Base-by-base conservation (phyloP, 257 asterid species). In the Nicotiana paniculata region DNA sequence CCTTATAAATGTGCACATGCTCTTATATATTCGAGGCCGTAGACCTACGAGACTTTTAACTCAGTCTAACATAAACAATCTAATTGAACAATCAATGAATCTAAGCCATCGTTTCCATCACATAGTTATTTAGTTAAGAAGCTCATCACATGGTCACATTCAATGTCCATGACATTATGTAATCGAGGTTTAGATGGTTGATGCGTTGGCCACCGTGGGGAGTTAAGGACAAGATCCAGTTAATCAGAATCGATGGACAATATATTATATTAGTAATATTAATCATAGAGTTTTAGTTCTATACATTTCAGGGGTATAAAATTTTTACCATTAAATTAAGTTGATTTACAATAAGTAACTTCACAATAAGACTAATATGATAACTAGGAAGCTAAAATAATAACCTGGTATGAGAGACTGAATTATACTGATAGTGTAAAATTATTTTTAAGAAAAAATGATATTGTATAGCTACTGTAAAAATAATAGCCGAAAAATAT, bases 1-100 rank as follows among this genome's bases (percentile, higher is more conserved):
- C 28, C 77, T 63, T 28, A 15, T 53, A 74, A 82, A 64, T 63
- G 26, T 28, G 82, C 83, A 75, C 82, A 80, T 75, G 84, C 51
- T 82, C 63, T 81, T 63, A 65, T 63, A 55, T 68, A 15, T 51
- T 75, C 80, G 63, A 26, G 63, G 43, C 80, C 28, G 43, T 53
- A 33, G 9, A 48, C 63, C 3, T 75, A 51, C 46, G 39, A n/a
- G 3, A 48, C 79, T 24, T 74, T 74, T 46, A 74, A 12, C 18
- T 17, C 24, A 17, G 21, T 58, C 64, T 18, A 58, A 51, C 32
- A 51, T 75, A 75, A 75, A 51, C 80, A 75, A 75, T 75, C 79
- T 26, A 51, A 75, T 26, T 39, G 79, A 75, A 26, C 26, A 75
- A 75, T 51, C 80, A 75, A 75, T 75, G 63, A 51, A 75, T 74